Conservation (phyloP, 352 stramenopile genomes). For the Lagenidium giganteum region DNA sequence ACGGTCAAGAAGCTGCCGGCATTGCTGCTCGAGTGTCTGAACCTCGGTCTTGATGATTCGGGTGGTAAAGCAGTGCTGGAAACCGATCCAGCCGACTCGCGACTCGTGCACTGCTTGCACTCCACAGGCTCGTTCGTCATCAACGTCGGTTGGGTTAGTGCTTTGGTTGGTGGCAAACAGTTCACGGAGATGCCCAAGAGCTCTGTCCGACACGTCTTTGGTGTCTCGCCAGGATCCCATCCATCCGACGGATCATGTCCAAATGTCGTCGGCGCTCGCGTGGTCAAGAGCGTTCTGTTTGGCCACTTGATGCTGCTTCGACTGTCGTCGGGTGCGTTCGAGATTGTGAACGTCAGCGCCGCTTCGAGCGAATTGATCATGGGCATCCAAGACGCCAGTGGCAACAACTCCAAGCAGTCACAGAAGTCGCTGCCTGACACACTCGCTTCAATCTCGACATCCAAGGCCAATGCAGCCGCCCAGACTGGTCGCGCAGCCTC, state of each 20-base stretch:
- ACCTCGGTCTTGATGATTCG: conserved; percentile 67
- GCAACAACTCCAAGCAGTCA: conserved; percentile 7
- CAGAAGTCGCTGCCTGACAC: conserved; percentile 44
- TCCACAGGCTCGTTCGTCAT: conserved; percentile 75
- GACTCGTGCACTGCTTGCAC: conserved; percentile 70
- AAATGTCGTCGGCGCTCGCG: conserved; percentile 57
- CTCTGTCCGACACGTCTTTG: conserved; percentile 73
- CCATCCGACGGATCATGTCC: conserved; percentile 8
- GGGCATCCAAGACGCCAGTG: conserved; percentile 19
- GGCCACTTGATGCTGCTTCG: conserved; percentile 72
- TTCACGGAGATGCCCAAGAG: conserved; percentile 58
- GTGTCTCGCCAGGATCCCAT: conserved; percentile 38
- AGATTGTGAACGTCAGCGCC: conserved; percentile 76
- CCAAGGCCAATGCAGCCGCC: conserved; percentile 20
- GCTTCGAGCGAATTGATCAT: conserved; percentile 70
- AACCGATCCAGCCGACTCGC: conserved; percentile 40
- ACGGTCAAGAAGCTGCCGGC: conserved; percentile 25
- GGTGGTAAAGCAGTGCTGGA: conserved; percentile 54
- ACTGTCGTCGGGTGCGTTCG: conserved; percentile 63
- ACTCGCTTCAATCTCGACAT: conserved; percentile 43
- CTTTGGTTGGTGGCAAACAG: conserved; percentile 47
- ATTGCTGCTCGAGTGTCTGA: conserved; percentile 67
- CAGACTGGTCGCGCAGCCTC: background rate
- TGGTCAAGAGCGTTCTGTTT: conserved; percentile 74
- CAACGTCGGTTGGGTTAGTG: conserved; percentile 69